These are phyloP conservation scores for Cucurbita moschata DNA, from an alignment of 306 rosid genomes.

Conservation along the genomic window DNA sequence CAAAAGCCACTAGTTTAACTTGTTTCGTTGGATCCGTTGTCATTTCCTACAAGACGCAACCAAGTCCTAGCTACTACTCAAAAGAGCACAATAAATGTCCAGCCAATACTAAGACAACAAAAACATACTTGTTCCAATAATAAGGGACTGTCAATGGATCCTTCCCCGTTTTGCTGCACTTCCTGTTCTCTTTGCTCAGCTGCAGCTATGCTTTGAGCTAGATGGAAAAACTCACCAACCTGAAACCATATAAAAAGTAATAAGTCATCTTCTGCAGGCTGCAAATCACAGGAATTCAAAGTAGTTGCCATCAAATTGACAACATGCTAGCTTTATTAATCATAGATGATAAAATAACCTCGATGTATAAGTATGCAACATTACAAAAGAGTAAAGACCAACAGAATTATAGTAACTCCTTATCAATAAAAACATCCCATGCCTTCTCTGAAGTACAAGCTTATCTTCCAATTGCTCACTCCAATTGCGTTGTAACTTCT, in stretches of 20 bases:
- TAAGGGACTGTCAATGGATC: slow-evolving; percentile 62
- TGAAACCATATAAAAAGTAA: slow-evolving; percentile 14
- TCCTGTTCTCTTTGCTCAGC: slow-evolving; percentile 42
- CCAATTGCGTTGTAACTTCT: slow-evolving; percentile 47
- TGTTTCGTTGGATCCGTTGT: slow-evolving; percentile 35
- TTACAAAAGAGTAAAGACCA: neutral
- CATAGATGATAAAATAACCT: neutral
- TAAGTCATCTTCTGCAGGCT: neutral
- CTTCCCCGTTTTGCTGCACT: slow-evolving; percentile 31
- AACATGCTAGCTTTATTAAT: neutral
- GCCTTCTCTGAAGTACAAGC: slow-evolving; percentile 76
- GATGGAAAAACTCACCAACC: slow-evolving; percentile 68
- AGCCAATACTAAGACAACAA: neutral
- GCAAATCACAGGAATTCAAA: neutral
- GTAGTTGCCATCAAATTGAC: neutral
- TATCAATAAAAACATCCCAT: slow-evolving; percentile 11
- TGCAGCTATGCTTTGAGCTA: slow-evolving; percentile 41
- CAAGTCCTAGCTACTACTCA: slow-evolving; percentile 9
- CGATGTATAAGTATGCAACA: neutral
- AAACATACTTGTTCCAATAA: slow-evolving; percentile 18
- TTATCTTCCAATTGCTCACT: slow-evolving; percentile 61
- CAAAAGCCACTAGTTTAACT: slow-evolving; percentile 60
- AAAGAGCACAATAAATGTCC: slow-evolving; percentile 3
- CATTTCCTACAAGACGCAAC: slow-evolving; percentile 32
- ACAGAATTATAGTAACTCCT: neutral